Conservation (phyloP, 2,329 filamentous ascomycete genomes). For the Lasiodiplodia sp. region DNA sequence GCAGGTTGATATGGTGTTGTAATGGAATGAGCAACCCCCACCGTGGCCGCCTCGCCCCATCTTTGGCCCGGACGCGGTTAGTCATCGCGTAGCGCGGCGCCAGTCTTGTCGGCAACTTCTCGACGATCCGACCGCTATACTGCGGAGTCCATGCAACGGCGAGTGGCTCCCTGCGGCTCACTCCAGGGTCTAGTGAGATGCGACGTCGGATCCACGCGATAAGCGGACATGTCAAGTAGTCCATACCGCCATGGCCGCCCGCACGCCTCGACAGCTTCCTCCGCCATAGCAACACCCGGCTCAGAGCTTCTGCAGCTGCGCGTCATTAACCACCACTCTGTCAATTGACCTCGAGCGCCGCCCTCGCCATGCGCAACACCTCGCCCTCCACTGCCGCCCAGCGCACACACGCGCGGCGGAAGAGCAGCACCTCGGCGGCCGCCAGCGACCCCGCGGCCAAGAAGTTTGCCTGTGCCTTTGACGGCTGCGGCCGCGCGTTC, state of each 20-base stretch:
- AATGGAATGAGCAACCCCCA: slow-evolving; percentile 12
- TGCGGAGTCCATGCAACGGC: slow-evolving; percentile 15
- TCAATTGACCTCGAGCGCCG: not conserved
- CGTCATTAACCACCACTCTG: not conserved
- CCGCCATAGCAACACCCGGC: slow-evolving; percentile 4
- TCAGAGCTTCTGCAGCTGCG: slow-evolving; percentile 16
- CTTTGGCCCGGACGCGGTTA: slow-evolving; percentile 2
- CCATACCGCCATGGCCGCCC: slow-evolving; percentile 1
- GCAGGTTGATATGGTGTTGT: slow-evolving; percentile 11
- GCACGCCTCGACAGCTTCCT: slow-evolving; percentile 4
- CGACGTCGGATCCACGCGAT: slow-evolving; percentile 26
- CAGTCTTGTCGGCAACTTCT: not conserved
- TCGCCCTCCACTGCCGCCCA: slow-evolving; percentile 21
- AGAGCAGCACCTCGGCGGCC: slow-evolving; percentile 17
- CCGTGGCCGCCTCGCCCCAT: not conserved
- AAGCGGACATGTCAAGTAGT: slow-evolving; percentile 17
- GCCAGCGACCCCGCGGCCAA: slow-evolving; percentile 25
- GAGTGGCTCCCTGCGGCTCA: slow-evolving; percentile 3
- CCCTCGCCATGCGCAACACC: slow-evolving; percentile 16
- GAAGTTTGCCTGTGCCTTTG: slow-evolving; percentile 53
- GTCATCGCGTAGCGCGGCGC: slow-evolving; percentile 7
- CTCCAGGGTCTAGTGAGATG: slow-evolving; percentile 9
- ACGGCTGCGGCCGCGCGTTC: slow-evolving; percentile 61
- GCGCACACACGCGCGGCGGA: slow-evolving; percentile 19
- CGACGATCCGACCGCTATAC: slow-evolving; percentile 10